These are phyloP conservation scores for Chlamydomonas sp. DNA, from an alignment of 139 green algal species.

Conservation along the genomic window DNA sequence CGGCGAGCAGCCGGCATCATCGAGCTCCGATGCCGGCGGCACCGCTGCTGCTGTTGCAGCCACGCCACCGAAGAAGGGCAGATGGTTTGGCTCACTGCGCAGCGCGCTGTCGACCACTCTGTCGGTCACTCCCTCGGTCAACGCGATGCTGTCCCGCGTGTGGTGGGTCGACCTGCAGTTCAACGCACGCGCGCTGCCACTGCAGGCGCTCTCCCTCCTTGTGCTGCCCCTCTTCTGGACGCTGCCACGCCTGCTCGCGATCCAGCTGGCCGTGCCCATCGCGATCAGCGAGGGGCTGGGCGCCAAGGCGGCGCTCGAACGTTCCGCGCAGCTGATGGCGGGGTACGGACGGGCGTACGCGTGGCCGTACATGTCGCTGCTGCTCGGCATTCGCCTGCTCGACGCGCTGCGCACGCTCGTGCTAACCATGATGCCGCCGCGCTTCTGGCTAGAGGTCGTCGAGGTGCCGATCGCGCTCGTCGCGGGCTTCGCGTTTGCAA, in stretches of 20 bases:
- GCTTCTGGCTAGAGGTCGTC: constrained; percentile 47
- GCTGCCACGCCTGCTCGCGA: constrained; percentile 31
- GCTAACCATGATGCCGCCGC: constrained; percentile 26
- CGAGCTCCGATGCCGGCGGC: too few relatives aligned
- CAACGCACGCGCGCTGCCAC: constrained; percentile 34
- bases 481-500: constrained; percentile 25
- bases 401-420: constrained; percentile 17
- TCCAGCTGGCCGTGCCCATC: constrained; percentile 33
- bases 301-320: constrained; percentile 15
- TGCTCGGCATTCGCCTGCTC: constrained; percentile 10
- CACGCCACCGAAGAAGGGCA: too few relatives aligned
- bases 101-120: too few relatives aligned
- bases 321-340: constrained; percentile 29
- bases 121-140: neutral
- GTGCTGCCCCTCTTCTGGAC: constrained; percentile 41
- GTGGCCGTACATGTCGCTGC: constrained; percentile 34
- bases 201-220: constrained; percentile 40
- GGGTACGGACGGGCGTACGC: constrained; percentile 23
- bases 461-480: constrained; percentile 38
- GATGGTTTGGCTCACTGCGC: too few relatives aligned
- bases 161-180: constrained; percentile 37
- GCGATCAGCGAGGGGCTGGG: constrained; percentile 21
- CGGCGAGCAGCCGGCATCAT: too few relatives aligned
- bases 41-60: too few relatives aligned
- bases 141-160: constrained; percentile 14